Percentiles rank a stretch among this genome's conserved stretches.
Conservation (phyloP, 768 basidiomycete species). For the Macrolepiota albuminosa region DNA sequence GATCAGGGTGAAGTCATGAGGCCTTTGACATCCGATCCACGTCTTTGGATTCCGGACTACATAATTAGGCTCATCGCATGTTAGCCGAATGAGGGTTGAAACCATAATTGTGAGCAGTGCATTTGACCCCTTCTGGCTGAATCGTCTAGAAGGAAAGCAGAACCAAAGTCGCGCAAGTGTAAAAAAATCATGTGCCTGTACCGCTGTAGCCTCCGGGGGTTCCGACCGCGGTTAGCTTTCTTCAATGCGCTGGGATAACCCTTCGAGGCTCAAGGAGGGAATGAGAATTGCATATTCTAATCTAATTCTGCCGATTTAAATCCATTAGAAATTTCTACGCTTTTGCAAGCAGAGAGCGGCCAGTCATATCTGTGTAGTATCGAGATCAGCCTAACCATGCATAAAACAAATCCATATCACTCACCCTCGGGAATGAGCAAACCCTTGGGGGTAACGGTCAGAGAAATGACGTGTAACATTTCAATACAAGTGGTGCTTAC, state of each 20-base stretch:
- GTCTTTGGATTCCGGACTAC: background rate
- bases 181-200: no score
- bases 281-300: background rate
- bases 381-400: constrained; percentile 6
- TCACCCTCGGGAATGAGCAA: constrained; percentile 65
- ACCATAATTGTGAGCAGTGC: background rate
- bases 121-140: background rate
- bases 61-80: background rate
- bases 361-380: constrained; percentile 46
- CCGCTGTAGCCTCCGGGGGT: background rate
- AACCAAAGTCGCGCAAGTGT: background rate
- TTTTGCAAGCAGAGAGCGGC: constrained; percentile 47
- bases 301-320: background rate
- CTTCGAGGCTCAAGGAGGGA: no score
- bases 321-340: background rate
- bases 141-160: background rate
- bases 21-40: background rate
- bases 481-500: background rate
- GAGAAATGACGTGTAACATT: background rate
- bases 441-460: constrained; percentile 28
- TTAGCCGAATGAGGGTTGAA: background rate
- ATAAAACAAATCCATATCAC: constrained; percentile 13
- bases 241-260: no score
- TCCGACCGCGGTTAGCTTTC: no score
- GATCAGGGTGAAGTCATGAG: background rate